Percentiles rank a stretch among this genome's conserved stretches.
Evolutionary conservation across 345 rosid genomes (phyloP).

Genomic region (Pelargonium nanum): DNA sequence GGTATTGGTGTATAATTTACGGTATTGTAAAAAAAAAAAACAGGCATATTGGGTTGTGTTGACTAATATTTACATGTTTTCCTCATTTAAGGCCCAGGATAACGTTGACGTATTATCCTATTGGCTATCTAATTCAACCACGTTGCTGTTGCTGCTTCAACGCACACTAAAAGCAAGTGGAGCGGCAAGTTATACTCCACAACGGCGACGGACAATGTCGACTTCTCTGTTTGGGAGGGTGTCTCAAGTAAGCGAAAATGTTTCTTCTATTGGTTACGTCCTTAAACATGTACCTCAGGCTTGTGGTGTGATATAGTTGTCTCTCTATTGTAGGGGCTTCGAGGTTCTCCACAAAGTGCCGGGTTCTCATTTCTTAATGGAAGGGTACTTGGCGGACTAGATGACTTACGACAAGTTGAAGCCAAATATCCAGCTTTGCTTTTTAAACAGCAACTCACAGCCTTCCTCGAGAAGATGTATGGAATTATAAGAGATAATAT

Average conservation of each 20-base stretch:
- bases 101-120: conserved; percentile 68
- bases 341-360: conserved; percentile 78
- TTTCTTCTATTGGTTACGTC: not conserved
- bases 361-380: conserved; percentile 69
- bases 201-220: conserved; percentile 54
- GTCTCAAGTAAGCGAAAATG: conserved; percentile 49
- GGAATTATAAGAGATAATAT: conserved; percentile 92
- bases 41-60: not conserved
- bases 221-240: conserved; percentile 77
- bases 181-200: conserved; percentile 57
- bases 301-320: not conserved
- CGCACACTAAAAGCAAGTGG: conserved; percentile 84
- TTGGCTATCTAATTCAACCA: conserved; percentile 91
- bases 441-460: conserved; percentile 96
- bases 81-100: conserved; percentile 49
- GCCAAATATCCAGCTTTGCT: conserved; percentile 93
- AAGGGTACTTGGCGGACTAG: conserved; percentile 52
- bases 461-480: conserved; percentile 97
- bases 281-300: not conserved
- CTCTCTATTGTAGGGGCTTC: conserved; percentile 42
- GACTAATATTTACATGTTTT: conserved; percentile 17
- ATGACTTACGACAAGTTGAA: conserved; percentile 77
- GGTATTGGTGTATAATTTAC: not conserved
- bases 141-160: conserved; percentile 69
- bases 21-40: too few relatives aligned